Conservation (phyloP, 768 basidiomycete species). For the Pleurotus pulmonarius region DNA sequence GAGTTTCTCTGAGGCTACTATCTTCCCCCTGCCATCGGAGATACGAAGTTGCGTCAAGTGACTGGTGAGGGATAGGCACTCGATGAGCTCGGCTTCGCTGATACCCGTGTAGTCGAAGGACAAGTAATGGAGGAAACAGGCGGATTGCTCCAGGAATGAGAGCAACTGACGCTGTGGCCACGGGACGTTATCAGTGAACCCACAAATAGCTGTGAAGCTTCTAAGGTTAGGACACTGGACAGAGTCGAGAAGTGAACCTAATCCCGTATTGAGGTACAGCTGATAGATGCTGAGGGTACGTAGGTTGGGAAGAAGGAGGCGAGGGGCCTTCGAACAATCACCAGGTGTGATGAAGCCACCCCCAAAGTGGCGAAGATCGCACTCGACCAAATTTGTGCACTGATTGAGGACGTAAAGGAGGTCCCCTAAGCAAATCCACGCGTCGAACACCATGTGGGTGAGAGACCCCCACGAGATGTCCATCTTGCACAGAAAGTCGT, state of each 20-base stretch:
- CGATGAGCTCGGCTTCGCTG: constrained; percentile 6
- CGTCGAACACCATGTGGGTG: constrained; percentile 17
- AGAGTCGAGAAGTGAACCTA: constrained; percentile 17
- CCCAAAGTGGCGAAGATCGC: constrained; percentile 18
- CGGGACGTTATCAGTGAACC: constrained; percentile 12
- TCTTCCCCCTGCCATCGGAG: constrained; percentile 5
- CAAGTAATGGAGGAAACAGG: background rate
- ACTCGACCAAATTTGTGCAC: constrained; percentile 13
- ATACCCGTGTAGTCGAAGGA: constrained; percentile 6
- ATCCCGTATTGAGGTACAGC: constrained; percentile 15
- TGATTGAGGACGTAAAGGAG: constrained; percentile 17
- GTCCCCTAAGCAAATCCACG: constrained; percentile 14
- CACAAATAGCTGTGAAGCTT: constrained; percentile 15
- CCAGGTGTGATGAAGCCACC: constrained; percentile 4
- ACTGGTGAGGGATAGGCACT: constrained; percentile 1
- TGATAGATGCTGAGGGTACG: constrained; percentile 17
- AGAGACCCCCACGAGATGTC: constrained; percentile 16
- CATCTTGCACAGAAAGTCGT: constrained; percentile 11
- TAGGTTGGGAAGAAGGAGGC: constrained; percentile 14
- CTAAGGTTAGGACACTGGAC: constrained; percentile 15
- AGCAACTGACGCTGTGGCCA: constrained; percentile 7
- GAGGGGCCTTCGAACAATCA: background rate
- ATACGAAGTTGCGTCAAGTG: constrained; percentile 4
- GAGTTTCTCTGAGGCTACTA: background rate
- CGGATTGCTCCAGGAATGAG: constrained; percentile 6